A percentile compares a stretch with the other conserved stretches of the same genome.
phyloP scores from a whole-genome alignment of 192 early-diverging fungal species.

The Tieghemiomyces parasiticus region DNA sequence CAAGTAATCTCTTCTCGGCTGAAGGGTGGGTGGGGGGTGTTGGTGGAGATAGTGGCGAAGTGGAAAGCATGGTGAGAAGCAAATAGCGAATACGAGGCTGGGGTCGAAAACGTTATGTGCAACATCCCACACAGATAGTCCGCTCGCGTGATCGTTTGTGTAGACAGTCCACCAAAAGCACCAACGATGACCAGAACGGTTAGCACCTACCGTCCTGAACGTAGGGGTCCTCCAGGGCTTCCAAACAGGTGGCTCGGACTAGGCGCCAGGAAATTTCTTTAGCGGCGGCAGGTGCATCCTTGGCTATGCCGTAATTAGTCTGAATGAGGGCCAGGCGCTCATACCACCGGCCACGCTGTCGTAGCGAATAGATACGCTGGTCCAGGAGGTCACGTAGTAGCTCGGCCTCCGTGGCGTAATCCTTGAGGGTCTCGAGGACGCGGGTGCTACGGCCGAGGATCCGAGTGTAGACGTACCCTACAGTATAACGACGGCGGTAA shows the following conservation, averaged over 20 bases:
- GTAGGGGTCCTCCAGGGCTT: slow-evolving; percentile 37
- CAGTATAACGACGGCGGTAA: slow-evolving; percentile 28
- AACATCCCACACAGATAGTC: no score
- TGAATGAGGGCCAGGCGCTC: slow-evolving; percentile 44
- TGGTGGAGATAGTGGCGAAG: no score
- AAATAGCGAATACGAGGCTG: no score
- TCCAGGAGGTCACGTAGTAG: slow-evolving; percentile 38
- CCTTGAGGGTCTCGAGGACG: slow-evolving; percentile 34
- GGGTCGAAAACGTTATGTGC: no score
- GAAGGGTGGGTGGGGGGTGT: no score
- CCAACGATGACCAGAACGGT: no score
- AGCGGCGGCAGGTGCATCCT: slow-evolving; percentile 5
- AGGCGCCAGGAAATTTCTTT: neutral
- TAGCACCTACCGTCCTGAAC: slow-evolving; percentile 39
- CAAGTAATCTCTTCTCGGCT: slow-evolving; percentile 11
- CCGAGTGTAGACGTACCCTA: slow-evolving; percentile 42
- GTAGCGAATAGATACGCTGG: slow-evolving; percentile 35
- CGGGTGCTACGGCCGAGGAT: slow-evolving; percentile 36
- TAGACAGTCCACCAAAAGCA: no score
- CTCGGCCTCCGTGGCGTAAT: slow-evolving; percentile 33
- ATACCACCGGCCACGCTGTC: slow-evolving; percentile 47
- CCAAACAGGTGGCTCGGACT: slow-evolving; percentile 31
- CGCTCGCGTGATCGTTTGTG: no score
- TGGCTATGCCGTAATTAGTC: slow-evolving; percentile 30
- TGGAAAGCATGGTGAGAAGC: no score